Evolutionary conservation across 768 basidiomycete species (phyloP), one percentile per base, ranked within the genome.

Genomic region (Dictyophora rubrovolvata): DNA sequence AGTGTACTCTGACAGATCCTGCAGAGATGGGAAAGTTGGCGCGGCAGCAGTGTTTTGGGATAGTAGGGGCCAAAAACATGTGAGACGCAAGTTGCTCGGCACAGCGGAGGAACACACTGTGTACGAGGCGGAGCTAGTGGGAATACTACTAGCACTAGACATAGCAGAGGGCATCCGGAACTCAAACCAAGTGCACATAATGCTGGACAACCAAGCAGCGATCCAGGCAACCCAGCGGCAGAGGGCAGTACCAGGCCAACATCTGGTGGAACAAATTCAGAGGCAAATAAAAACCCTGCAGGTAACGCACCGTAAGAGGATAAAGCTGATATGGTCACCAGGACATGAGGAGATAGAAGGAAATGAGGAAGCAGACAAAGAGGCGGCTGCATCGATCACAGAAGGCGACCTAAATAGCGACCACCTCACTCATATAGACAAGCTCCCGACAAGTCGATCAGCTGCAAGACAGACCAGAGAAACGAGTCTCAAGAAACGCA

Each of bases 261-360:
- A 63, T 42, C 53, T 63, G 5, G 35, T 64, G 1, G 59, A 63
- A 20, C 8, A 28, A 5, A 55, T 64, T 5, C n/a, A 47, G 16
- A n/a, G 8, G 5, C 16, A 16, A 12, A 53, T 17, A 23, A 16
- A 2, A 12, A 2, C 51, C 17, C n/a, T 28, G 4, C 28, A 3
- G 4, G 7, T 3, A 28, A 7, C 7, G 7, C 28, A 28, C 2
- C 28, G 28, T 28, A 28, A 28, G 28, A 28, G 7, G 28, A 7
- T 59, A 7, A 36, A 16, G 21, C 20, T 63, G 9, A 53, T 17
- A 28, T 63, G 62, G 63, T 46, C 60, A 1, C 63, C 63, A 10
- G 62, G 62, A n/a, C 63, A 63, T 57, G 46, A 50, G 9, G 62
- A 48, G 12, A 35, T 62, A 11, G 56, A 21, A 17, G 63, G 62